Base-by-base conservation (phyloP, 1,284 basidiomycete species). In the Pseudozyma flocculosa region DNA sequence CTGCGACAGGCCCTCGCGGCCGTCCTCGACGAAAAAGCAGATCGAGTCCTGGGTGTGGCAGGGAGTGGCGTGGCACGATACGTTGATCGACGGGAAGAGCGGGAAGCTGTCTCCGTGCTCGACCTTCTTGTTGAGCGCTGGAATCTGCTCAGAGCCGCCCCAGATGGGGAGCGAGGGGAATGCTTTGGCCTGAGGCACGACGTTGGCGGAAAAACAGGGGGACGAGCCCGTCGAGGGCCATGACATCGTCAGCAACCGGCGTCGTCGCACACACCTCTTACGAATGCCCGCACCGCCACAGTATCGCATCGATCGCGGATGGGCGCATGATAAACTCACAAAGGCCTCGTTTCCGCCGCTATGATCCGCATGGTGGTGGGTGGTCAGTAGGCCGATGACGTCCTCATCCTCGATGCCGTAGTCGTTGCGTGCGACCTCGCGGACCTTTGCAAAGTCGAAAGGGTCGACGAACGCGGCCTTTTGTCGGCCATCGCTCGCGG, bases 1-100 rank as follows among this genome's bases (percentile, higher is more conserved):
- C 14, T 44, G 23, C 9, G 39, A 24, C 3, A n/a, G n/a, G n/a
- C n/a, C n/a, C n/a, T n/a, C n/a, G n/a, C 46, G 30, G 34, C 81
- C 64, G 80, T 84, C 82, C 37, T 88, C 88, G 50, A 88, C 83
- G 78, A 88, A 85, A 82, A 87, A 97, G 80, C 90, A 94, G 73
- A 94, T 93, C 39, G 91, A 94, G 79, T 97, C 94, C 76, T 91
- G 90, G 1, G 94, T 97, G 78, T 97, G 94, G 79, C 92, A 95
- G 0, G 93, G 94, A 0, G 93, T 98, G 14, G 89, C 87, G 18
- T 92, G 80, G 32, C 61, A 65, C 11, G 52, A 67, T 22, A 78
- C 70, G 15, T 57, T 48, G 0, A 75, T 47, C 1, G 32, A 51
- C 34, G 56, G 45, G 37, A 54, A 61, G 21, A 72, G 50, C 4